Percentiles rank a stretch among this genome's conserved stretches.
phyloP scores from a whole-genome alignment of 805 yeast genomes.

The Hagleromyces aurorensis region DNA sequence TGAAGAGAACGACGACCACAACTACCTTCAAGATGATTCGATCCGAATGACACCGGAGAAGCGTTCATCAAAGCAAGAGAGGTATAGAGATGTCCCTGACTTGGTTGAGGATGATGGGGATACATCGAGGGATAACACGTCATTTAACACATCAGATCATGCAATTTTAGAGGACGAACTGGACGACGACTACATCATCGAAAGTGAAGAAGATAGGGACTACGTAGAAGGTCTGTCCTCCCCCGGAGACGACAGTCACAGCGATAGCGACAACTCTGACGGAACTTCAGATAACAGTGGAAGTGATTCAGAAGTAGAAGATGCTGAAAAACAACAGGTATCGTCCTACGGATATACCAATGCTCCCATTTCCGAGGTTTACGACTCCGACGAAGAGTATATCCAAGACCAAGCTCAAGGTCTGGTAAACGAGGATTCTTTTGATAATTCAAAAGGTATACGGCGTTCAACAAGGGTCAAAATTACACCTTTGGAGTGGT shows the following conservation, averaged over 20 bases:
- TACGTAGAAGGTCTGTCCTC: conserved; percentile 23
- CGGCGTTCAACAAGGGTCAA: conserved; percentile 61
- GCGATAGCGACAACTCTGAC: conserved; percentile 9
- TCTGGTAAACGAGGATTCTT: conserved; percentile 14
- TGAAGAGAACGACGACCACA: conserved; percentile 2
- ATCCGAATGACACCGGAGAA: conserved; percentile 16
- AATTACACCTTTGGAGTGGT: conserved; percentile 67
- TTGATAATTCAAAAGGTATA: conserved; percentile 29
- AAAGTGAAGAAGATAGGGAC: conserved; percentile 29
- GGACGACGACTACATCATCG: conserved; percentile 14
- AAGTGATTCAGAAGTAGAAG: conserved; percentile 10
- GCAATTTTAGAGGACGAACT: conserved; percentile 27
- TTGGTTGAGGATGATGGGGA: conserved; percentile 77
- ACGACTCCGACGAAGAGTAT: conserved; percentile 22
- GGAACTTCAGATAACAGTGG: conserved; percentile 4
- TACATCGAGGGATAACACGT: conserved; percentile 22
- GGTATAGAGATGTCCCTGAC: conserved; percentile 51
- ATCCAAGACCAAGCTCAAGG: conserved; percentile 15
- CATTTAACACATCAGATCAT: conserved; percentile 29
- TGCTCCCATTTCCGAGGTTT: conserved; percentile 12
- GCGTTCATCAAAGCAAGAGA: conserved; percentile 13
- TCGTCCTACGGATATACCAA: conserved; percentile 10
- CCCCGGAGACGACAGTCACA: conserved; percentile 10
- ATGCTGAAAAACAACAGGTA: too few relatives aligned
- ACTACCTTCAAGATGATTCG: too few relatives aligned